Evolutionary conservation across 108 stramenopile genomes (phyloP), one percentile per base, ranked within the genome.

Genomic region (Conticribra guillardii): DNA sequence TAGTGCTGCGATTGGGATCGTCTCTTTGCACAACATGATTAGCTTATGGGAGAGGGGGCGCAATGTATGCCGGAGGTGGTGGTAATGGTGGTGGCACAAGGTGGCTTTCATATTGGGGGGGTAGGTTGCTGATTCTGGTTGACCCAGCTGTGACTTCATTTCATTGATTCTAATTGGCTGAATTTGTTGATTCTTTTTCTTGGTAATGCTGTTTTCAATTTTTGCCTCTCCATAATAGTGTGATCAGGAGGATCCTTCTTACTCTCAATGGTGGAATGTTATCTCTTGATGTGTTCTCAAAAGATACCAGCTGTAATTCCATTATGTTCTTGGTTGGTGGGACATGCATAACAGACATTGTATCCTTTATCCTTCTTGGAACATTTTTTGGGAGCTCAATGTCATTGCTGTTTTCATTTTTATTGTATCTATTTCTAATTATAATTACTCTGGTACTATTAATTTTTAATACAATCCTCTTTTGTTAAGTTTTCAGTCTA

Each of bases 201-300:
- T 41, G 5, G 5, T 5, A 9, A 11, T 41, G 37, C 11, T 5
- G 49, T 30, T 60, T 22, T 18, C 9, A 26, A 72, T 63, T 4
- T 72, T 50, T 45, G 32, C 71, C 34, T 72, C 71, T 29, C 63
- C 3, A 72, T 28, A 49, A 72, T 54, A 2, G 71, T 72, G 44
- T 72, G 71, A 17, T 46, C 67, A 4, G 67, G 56, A 18, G 67
- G 67, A 8, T n/a, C 2, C 26, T 58, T 46, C 26, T 49, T 28
- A 21, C 47, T 46, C 2, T n/a, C 9, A 41, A 67, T n/a, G 16
- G 41, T 5, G n/a, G 59, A 58, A 30, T 67, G 73, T 41, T 47
- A 67, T n/a, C 22, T 11, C 5, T 22, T 0, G 0, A 67, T 60
- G 30, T 60, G 66, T 1, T 60, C 14, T 33, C 59, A 49, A 47